Evolutionary conservation across 1,284 basidiomycete genomes (phyloP).

Genomic region (Trichosporon faecale): DNA sequence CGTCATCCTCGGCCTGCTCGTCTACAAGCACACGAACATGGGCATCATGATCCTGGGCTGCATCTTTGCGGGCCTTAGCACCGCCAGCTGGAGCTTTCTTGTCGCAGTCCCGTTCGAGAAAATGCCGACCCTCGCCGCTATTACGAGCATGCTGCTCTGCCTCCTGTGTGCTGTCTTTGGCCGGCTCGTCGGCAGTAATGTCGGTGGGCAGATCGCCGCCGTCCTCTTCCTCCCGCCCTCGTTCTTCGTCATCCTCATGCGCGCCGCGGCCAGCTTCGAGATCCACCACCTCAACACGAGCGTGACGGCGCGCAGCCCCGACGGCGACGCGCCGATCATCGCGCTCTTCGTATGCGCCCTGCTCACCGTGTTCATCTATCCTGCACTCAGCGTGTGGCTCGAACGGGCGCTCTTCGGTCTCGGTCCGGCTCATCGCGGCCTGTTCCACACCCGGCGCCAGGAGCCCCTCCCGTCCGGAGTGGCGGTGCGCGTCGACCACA

Average conservation of each 20-base stretch:
- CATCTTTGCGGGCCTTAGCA: conserved; percentile 59
- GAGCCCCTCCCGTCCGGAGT: conserved; percentile 15
- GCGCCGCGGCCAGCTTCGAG: conserved; percentile 66
- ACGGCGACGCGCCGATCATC: conserved; percentile 59
- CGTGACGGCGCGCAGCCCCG: conserved; percentile 60
- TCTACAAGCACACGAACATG: conserved; percentile 63
- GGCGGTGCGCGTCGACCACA: conserved; percentile 30
- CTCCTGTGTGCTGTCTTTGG: conserved; percentile 60
- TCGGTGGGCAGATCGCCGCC: conserved; percentile 58
- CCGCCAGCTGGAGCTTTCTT: conserved; percentile 39
- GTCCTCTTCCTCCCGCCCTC: conserved; percentile 69
- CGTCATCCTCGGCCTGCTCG: conserved; percentile 62
- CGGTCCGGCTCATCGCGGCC: conserved; percentile 23
- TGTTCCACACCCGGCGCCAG: background rate
- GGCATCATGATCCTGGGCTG: conserved; percentile 65
- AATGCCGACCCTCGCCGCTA: conserved; percentile 32
- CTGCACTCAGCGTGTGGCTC: conserved; percentile 60
- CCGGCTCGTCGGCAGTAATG: conserved; percentile 57
- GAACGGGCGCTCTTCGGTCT: conserved; percentile 64
- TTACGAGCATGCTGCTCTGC: conserved; percentile 13
- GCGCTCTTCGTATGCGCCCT: conserved; percentile 63
- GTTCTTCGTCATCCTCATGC: conserved; percentile 69
- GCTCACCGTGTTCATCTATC: conserved; percentile 70
- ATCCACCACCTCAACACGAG: conserved; percentile 58
- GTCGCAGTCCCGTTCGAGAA: conserved; percentile 34